phyloP scores from a whole-genome alignment of 208 protist species.

The Leishmania mexicana region DNA sequence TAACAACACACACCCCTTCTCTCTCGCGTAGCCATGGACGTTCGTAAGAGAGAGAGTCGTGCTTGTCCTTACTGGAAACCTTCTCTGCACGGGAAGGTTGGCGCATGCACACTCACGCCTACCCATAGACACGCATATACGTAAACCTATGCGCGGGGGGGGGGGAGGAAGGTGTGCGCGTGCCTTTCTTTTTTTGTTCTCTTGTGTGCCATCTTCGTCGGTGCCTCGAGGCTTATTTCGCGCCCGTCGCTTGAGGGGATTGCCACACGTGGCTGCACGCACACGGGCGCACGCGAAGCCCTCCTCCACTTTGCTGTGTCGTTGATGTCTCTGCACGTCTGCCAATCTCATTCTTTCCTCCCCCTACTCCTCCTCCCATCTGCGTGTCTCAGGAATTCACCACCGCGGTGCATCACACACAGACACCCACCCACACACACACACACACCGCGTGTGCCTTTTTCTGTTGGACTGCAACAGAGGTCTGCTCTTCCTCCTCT shows the following conservation, averaged over 20 bases:
- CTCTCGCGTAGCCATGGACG: neutral
- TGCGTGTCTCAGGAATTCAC: neutral
- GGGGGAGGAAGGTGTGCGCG: neutral
- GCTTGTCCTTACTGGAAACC: neutral
- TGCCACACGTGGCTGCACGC: neutral
- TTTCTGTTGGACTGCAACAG: neutral
- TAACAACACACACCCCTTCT: neutral
- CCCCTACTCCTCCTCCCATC: neutral
- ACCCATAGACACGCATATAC: neutral
- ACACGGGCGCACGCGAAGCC: neutral
- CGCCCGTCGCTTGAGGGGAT: neutral
- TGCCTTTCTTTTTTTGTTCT: neutral
- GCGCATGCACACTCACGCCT: neutral
- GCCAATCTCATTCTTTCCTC: neutral
- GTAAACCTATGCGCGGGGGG: neutral
- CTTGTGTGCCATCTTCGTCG: neutral
- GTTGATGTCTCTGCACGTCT: neutral
- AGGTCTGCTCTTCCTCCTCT: neutral
- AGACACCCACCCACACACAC: neutral
- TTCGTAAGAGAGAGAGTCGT: neutral
- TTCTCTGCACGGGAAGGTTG: neutral
- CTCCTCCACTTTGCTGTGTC: neutral
- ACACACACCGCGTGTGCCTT: neutral
- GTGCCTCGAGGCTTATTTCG: neutral
- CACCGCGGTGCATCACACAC: neutral